A percentile compares a stretch with the other conserved stretches of the same genome.
Conservation (phyloP, 306 rosid species). For the Corylus americana region DNA sequence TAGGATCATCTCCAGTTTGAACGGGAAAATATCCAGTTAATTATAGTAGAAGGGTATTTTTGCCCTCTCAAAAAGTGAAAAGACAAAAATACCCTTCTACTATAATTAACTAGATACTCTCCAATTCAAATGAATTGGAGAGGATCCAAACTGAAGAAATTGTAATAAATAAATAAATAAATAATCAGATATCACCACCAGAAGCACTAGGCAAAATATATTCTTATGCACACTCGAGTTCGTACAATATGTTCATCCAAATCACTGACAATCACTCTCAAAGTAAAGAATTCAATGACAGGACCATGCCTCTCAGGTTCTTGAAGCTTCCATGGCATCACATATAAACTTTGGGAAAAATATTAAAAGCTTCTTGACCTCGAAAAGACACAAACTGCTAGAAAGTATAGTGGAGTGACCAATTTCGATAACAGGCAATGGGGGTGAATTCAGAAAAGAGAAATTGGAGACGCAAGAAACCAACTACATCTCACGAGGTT, state of each 20-base stretch:
- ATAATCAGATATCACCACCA: constrained; percentile 3
- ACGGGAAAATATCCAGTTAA: too few relatives aligned
- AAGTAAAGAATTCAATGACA: background rate
- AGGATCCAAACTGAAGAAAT: too few relatives aligned
- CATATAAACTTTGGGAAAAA: constrained; percentile 6
- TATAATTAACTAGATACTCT: too few relatives aligned
- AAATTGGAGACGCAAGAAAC: constrained; percentile 20
- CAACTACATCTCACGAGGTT: constrained; percentile 50
- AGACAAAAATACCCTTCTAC: too few relatives aligned
- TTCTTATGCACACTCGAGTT: background rate
- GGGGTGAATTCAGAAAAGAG: background rate
- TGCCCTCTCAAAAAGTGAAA: too few relatives aligned
- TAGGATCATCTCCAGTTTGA: too few relatives aligned
- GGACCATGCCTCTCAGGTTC: constrained; percentile 19
- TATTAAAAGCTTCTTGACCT: constrained; percentile 25
- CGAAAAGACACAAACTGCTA: constrained; percentile 5
- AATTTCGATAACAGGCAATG: constrained; percentile 13
- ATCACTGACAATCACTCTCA: background rate
- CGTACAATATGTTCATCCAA: background rate
- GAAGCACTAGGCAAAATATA: constrained; percentile 18
- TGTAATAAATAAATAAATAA: background rate
- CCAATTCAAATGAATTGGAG: too few relatives aligned
- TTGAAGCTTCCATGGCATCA: constrained; percentile 26
- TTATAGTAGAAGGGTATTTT: too few relatives aligned
- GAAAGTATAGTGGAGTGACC: constrained; percentile 4